Base-by-base conservation (phyloP, 2,329 filamentous ascomycete genomes). In the Xylaria polymorpha region DNA sequence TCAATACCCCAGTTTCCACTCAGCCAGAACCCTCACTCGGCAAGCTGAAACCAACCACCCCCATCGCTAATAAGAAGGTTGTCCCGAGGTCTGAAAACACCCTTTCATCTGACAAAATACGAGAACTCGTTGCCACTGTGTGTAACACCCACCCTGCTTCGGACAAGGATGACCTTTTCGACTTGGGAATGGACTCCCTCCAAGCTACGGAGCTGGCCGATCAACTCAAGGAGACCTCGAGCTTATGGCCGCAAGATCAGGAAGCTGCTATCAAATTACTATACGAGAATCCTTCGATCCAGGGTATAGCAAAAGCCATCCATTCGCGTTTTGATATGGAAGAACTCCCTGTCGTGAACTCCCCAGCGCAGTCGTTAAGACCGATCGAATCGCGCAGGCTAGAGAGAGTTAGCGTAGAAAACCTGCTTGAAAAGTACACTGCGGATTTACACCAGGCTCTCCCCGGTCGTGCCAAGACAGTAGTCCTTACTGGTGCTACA, bases 401-500 rank as follows among this genome's bases (percentile, higher is more conserved):
- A 8, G 53, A 6, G 10, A 60, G 25, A 14, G 57, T 41, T 20
- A 59, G 57, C 18, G 44, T 69, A 62, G 51, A 61, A 57, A 29
- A 22, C 14, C 50, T 69, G 35, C 15, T 69, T 46, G 63, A 69
- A 10, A 66, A 66, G 51, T 66, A 66, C 25, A 69, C 62, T 7
- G 18, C 56, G 4, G 41, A 65, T 25, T 9, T 69, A 14, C 20
- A 35, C 43, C 18, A 20, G 18, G 39, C 29, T 12, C 12, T 10
- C 10, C 39, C 20, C 0, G 41, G 14, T 12, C 35, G 44, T 20
- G 35, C 32, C n/a, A 48, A 65, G 25, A 39, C 35, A 4, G 66
- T 81, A 8, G 70, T 79, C 18, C 58, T 81, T 15, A 81, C 80
- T 4, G 79, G 80, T 1, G 77, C 76, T 0, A 81, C 79, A 1